These are phyloP conservation scores for Telopea speciosissima DNA, from an alignment of 177 flowering plant species.

Conservation along the genomic window DNA sequence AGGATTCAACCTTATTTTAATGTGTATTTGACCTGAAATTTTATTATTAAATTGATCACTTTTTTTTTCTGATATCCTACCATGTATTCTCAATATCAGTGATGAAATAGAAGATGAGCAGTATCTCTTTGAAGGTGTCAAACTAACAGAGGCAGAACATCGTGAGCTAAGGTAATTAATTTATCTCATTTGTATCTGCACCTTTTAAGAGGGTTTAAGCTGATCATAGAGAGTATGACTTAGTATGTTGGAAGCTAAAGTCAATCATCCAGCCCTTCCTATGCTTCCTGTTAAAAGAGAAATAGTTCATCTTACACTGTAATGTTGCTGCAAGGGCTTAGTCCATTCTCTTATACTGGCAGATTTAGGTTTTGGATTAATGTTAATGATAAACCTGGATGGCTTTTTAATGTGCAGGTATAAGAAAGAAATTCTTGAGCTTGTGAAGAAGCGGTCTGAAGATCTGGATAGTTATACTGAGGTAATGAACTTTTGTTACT, in stretches of 20 bases:
- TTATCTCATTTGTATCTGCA: neutral
- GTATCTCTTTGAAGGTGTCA: slow-evolving; percentile 78
- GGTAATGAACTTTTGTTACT: slow-evolving; percentile 32
- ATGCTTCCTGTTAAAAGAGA: too few species aligned
- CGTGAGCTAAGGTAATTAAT: slow-evolving; percentile 59
- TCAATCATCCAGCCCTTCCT: neutral
- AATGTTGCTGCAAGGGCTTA: neutral
- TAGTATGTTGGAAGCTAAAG: neutral
- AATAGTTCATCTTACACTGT: neutral
- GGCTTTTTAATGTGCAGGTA: slow-evolving; percentile 36
- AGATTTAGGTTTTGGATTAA: neutral
- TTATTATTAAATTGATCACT: neutral
- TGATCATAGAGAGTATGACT: neutral
- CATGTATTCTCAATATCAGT: slow-evolving; percentile 32
- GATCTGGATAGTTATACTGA: slow-evolving; percentile 54
- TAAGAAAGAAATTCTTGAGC: slow-evolving; percentile 78
- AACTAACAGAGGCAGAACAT: slow-evolving; percentile 71
- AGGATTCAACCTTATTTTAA: neutral
- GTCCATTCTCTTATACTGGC: neutral
- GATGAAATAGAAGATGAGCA: slow-evolving; percentile 96
- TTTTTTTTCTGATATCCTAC: neutral
- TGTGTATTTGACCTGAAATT: neutral
- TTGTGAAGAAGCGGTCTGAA: slow-evolving; percentile 65
- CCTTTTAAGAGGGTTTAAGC: neutral
- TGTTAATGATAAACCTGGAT: neutral